Percentiles rank a stretch among this genome's conserved stretches.
Evolutionary conservation across 2,329 filamentous ascomycete species (phyloP).

Genomic region (Aspergillus versicolor): DNA sequence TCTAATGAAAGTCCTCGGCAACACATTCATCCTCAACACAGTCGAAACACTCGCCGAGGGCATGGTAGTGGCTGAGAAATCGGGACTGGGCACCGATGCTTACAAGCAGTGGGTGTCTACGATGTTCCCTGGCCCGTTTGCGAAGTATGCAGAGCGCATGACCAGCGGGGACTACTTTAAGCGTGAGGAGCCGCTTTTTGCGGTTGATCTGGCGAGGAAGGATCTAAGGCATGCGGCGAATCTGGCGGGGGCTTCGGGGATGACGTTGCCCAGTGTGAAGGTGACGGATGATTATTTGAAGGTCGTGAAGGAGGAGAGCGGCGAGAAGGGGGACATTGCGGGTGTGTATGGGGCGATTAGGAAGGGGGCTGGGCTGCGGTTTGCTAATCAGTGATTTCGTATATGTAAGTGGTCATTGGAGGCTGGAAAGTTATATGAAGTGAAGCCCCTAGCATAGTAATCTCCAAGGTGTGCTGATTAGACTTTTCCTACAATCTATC

Average conservation of each 20-base stretch:
- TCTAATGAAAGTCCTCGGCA: constrained; percentile 78
- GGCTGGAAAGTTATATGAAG: neutral
- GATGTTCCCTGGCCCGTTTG: constrained; percentile 74
- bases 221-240: constrained; percentile 72
- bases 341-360: constrained; percentile 79
- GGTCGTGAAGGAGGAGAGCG: constrained; percentile 67
- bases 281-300: constrained; percentile 68
- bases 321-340: constrained; percentile 73
- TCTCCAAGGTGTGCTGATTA: no score
- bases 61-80: constrained; percentile 76
- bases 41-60: constrained; percentile 77
- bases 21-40: constrained; percentile 83
- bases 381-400: constrained; percentile 55
- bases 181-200: constrained; percentile 75
- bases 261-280: constrained; percentile 63
- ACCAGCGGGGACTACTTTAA: constrained; percentile 72
- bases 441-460: neutral
- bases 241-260: constrained; percentile 63
- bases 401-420: no score
- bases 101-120: constrained; percentile 70
- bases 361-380: constrained; percentile 70
- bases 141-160: constrained; percentile 75
- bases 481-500: no score
- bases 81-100: constrained; percentile 68
- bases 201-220: constrained; percentile 78